Conservation (phyloP, 179 eudicot genomes). For the Amaranthus tricolor region DNA sequence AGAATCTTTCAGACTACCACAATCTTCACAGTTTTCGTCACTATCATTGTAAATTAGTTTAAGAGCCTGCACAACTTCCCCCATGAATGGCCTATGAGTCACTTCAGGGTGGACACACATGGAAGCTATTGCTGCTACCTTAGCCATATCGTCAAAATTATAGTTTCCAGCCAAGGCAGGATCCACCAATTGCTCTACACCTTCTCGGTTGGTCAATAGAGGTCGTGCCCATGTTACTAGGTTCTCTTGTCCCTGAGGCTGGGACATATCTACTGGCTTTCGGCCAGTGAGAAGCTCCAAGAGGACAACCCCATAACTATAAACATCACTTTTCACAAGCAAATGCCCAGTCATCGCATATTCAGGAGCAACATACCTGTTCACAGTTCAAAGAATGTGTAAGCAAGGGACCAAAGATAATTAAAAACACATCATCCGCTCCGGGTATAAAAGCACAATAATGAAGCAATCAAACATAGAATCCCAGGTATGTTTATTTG, state of each 20-base stretch:
- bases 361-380: constrained; percentile 97
- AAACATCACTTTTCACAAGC: constrained; percentile 94
- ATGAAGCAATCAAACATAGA: not conserved
- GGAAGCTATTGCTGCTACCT: constrained; percentile 89
- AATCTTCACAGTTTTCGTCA: constrained; percentile 69
- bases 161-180: constrained; percentile 61
- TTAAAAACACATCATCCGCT: not conserved
- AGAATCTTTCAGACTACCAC: constrained; percentile 67
- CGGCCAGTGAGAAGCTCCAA: constrained; percentile 88
- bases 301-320: constrained; percentile 94
- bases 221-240: constrained; percentile 99
- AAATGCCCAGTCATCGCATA: constrained; percentile 99
- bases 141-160: constrained; percentile 82
- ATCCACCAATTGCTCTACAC: constrained; percentile 70
- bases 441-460: constrained; percentile 9
- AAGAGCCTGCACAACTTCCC: constrained; percentile 96
- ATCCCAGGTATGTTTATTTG: not conserved
- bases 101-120: constrained; percentile 97
- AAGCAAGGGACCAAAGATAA: not conserved
- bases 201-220: constrained; percentile 71
- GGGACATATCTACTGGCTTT: constrained; percentile 93
- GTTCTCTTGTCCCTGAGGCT: constrained; percentile 91
- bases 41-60: constrained; percentile 77
- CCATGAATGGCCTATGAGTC: constrained; percentile 93
- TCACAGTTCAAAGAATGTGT: not conserved